Conservation (phyloP, 106 monocot species). For the Acorus gramineus region DNA sequence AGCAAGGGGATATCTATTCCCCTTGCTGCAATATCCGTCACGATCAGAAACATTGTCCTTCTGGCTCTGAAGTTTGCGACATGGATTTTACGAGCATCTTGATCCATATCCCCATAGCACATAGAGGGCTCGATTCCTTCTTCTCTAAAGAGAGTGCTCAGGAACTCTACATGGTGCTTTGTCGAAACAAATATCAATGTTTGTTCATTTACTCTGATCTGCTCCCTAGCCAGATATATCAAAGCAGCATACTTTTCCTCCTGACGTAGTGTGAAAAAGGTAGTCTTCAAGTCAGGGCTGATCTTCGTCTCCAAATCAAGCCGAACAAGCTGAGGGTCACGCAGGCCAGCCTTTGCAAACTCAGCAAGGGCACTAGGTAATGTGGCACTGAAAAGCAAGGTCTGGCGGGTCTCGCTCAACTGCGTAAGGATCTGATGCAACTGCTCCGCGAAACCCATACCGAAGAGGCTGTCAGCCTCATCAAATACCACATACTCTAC, state of each 20-base stretch:
- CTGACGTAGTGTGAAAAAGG: slow-evolving; percentile 75
- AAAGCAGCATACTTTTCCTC: slow-evolving; percentile 91
- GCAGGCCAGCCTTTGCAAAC: slow-evolving; percentile 92
- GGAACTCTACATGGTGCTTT: slow-evolving; percentile 93
- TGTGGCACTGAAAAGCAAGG: slow-evolving; percentile 91
- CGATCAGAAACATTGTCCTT: slow-evolving; percentile 89
- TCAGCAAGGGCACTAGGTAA: slow-evolving; percentile 87
- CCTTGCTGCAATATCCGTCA: slow-evolving; percentile 95
- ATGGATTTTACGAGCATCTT: slow-evolving; percentile 92
- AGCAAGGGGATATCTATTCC: slow-evolving; percentile 93
- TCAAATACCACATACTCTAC: slow-evolving; percentile 99
- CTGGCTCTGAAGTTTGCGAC: slow-evolving; percentile 75
- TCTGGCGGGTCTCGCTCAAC: slow-evolving; percentile 82
- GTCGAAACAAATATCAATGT: slow-evolving; percentile 88
- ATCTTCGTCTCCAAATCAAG: slow-evolving; percentile 85
- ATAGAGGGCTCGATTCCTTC: slow-evolving; percentile 79
- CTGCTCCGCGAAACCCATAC: slow-evolving; percentile 91
- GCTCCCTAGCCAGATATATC: slow-evolving; percentile 74
- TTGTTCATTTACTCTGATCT: slow-evolving; percentile 68
- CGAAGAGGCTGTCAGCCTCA: slow-evolving; percentile 88
- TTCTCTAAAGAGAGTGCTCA: slow-evolving; percentile 69
- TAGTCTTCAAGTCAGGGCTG: slow-evolving; percentile 73
- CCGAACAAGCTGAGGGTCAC: slow-evolving; percentile 73
- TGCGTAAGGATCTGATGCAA: slow-evolving; percentile 62
- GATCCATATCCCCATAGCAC: slow-evolving; percentile 97